A percentile compares a stretch with the other conserved stretches of the same genome.
Conservation (phyloP, 805 yeast genomes). For the Brettanomyces custersianus region DNA sequence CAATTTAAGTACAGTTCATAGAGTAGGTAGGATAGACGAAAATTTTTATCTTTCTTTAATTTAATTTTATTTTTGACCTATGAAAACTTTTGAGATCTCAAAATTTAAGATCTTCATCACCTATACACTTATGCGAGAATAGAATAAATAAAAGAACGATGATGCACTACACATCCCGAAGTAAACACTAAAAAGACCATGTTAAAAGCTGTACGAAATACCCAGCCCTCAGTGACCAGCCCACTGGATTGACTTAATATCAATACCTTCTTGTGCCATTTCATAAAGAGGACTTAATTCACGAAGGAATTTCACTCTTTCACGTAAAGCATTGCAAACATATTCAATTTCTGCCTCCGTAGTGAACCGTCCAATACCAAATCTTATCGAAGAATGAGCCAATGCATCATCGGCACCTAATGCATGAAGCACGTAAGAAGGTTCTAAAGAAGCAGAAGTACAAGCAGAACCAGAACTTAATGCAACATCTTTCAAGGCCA, state of each 20-base stretch:
- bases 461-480: constrained; percentile 96
- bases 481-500: constrained; percentile 97
- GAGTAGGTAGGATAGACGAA: too few relatives aligned
- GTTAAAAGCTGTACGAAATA: too few relatives aligned
- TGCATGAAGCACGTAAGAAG: constrained; percentile 93
- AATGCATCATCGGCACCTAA: constrained; percentile 96
- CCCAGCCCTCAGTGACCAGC: constrained; percentile 87
- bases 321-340: constrained; percentile 79
- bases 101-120: too few relatives aligned
- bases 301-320: constrained; percentile 85
- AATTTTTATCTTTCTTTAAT: too few relatives aligned
- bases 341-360: constrained; percentile 95
- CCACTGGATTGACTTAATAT: constrained; percentile 91
- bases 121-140: too few relatives aligned
- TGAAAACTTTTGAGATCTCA: too few relatives aligned
- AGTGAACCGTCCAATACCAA: constrained; percentile 95
- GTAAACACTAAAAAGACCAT: too few relatives aligned
- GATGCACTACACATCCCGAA: too few relatives aligned
- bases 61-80: too few relatives aligned
- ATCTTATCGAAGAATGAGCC: constrained; percentile 97
- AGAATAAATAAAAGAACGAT: too few relatives aligned
- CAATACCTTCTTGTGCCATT: constrained; percentile 98
- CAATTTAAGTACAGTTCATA: too few relatives aligned
- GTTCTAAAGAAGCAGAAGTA: constrained; percentile 96
- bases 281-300: constrained; percentile 96